Evolutionary conservation across 2,329 filamentous ascomycete genomes (phyloP).

Genomic region (Colletotrichum sp.): DNA sequence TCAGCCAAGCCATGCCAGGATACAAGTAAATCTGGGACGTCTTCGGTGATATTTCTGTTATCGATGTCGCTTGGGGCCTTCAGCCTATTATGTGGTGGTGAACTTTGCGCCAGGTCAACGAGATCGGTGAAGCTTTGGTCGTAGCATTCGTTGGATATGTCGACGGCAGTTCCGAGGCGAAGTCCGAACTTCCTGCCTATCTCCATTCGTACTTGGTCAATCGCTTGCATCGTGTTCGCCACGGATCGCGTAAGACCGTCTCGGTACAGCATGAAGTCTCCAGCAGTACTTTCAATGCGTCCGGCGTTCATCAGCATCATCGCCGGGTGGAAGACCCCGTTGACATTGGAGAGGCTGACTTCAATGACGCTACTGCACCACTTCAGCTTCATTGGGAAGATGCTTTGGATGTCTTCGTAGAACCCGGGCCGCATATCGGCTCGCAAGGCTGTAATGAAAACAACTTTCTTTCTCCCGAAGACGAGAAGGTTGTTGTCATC

Average conservation of each 20-base stretch:
- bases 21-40: not conserved
- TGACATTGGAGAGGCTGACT: constrained; percentile 9
- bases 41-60: not conserved
- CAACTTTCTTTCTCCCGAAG: not conserved
- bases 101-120: not conserved
- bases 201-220: constrained; percentile 1
- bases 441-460: not conserved
- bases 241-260: constrained; percentile 2
- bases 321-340: constrained; percentile 6
- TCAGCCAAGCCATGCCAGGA: constrained; percentile 1
- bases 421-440: not conserved
- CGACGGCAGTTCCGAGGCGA: not conserved
- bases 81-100: constrained; percentile 1
- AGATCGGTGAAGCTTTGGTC: not conserved
- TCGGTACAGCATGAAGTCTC: not conserved
- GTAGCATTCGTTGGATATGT: constrained; percentile 10
- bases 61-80: not conserved
- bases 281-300: not conserved
- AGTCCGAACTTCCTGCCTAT: not conserved
- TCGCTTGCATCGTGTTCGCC: not conserved
- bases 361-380: constrained; percentile 9
- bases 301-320: constrained; percentile 15
- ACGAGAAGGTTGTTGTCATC: not conserved
- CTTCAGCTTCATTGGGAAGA: not conserved
- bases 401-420: constrained; percentile 1